Evolutionary conservation across 2,329 filamentous ascomycete genomes (phyloP), one percentile per base, ranked within the genome.

Genomic region (Botrytis fragariae): DNA sequence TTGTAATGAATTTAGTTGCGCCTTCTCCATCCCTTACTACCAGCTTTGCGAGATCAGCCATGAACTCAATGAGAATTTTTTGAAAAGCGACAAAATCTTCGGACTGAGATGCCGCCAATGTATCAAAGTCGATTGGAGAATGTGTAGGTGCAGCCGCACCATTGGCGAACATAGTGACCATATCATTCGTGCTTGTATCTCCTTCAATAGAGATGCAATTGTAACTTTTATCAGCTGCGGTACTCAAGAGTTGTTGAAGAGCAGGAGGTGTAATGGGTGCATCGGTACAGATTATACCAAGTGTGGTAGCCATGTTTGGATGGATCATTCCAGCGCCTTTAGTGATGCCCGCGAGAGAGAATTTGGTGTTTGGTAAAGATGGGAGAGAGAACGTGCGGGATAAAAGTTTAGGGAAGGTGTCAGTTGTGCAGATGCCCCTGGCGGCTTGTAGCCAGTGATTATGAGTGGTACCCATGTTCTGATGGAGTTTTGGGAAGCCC

Each of bases 321-420:
- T 98, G 95, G 82, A 99, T 97, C 96, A 99, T 99, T 80, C 96
- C 96, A 8, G 96, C 96, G 73, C 96, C 96, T 85, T 99, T 99
- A 80, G 95, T 97, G 90, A 97, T 97, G 78, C 96, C 96, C 20
- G 93, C 94, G 68, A 99, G 92, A 78, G 89, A 88, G 84, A 97
- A 99, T 81, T 92, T 90, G 68, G 89, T 86, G 29, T 86, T 86
- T 0, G 93, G 90, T 6, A 93, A 92, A 1, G 93, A 95, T 6
- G 96, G 95, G 45, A 99, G 89, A 42, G 86, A 90, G 83, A 98
- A 99, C 22, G 90, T 90, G 77, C 88, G 90, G 32, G 95, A 98
- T 78, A 95, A 87, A 76, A 99, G 91, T 84, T 99, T 99, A 74
- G 96, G 96, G 83, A 99, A 99, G 5, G 96, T 98, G 83, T 99